These are phyloP conservation scores for Evernia prunastri DNA, from an alignment of 495 filamentous ascomycete species.

Conservation along the genomic window DNA sequence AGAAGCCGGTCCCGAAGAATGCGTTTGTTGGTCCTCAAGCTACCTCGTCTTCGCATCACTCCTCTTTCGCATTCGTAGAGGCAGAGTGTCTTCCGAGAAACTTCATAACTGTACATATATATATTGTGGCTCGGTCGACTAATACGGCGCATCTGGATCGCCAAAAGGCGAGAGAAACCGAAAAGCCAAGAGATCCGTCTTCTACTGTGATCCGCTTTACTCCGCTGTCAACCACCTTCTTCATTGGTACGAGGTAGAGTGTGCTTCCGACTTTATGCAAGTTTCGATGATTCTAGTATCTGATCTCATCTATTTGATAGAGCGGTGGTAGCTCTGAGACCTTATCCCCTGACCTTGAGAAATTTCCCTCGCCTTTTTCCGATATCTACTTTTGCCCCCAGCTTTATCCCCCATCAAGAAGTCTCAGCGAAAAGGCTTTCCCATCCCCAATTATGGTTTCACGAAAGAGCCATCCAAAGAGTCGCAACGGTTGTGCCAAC, in stretches of 20 bases:
- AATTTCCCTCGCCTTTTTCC: neutral
- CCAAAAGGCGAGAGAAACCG: neutral
- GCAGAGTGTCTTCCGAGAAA: neutral
- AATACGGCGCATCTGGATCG: neutral
- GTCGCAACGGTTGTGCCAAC: conserved; percentile 26
- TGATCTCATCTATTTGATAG: neutral
- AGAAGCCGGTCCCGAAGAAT: neutral
- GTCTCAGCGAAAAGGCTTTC: neutral
- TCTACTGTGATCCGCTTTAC: neutral
- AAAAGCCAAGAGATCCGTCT: neutral
- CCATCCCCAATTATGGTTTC: conserved; percentile 22
- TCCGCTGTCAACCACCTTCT: conserved; percentile 2
- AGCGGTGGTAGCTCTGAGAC: neutral
- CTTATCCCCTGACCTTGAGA: neutral
- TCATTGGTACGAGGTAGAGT: conserved; percentile 1
- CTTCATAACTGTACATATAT: neutral
- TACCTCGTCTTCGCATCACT: neutral
- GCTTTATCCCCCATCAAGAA: neutral
- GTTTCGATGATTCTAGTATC: conserved; percentile 4
- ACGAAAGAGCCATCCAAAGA: conserved; percentile 28
- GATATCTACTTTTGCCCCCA: neutral
- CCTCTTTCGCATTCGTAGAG: neutral
- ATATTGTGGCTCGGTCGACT: neutral
- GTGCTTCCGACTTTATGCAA: neutral
- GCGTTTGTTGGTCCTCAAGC: neutral